Percentiles rank a stretch among this genome's conserved stretches.
These are phyloP conservation scores for Eucalyptus victrix DNA, from an alignment of 345 rosid species.

Conservation along the genomic window DNA sequence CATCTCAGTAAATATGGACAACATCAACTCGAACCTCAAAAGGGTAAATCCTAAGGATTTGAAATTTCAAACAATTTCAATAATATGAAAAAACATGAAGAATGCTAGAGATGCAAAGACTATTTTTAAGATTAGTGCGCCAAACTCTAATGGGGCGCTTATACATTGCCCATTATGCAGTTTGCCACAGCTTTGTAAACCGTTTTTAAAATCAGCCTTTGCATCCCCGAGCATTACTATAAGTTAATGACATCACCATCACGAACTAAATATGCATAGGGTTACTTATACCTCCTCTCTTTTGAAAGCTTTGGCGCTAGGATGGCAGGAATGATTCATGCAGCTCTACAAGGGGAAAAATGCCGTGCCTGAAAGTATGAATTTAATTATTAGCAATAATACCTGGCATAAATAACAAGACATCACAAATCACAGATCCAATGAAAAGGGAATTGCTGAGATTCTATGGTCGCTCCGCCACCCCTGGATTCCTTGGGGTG, in stretches of 20 bases:
- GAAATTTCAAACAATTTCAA: not conserved
- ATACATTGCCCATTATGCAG: not conserved
- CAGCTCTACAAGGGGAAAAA: conserved; percentile 90
- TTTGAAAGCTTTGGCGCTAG: conserved; percentile 90
- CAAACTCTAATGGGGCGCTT: not conserved
- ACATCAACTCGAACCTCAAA: not conserved
- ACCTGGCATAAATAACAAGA: not conserved
- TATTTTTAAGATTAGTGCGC: not conserved
- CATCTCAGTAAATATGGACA: not conserved
- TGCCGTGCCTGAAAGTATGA: conserved; percentile 52
- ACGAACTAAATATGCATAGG: not conserved
- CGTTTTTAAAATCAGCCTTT: not conserved
- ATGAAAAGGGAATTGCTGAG: no score
- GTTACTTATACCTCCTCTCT: conserved; percentile 59
- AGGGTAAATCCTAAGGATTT: not conserved
- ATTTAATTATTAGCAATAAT: not conserved
- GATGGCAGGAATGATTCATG: conserved; percentile 84
- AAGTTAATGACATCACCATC: not conserved
- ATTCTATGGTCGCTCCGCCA: no score
- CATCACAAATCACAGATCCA: no score
- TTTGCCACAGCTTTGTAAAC: not conserved
- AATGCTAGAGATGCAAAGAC: not conserved
- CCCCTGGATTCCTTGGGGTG: no score
- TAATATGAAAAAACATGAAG: not conserved
- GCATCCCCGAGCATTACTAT: not conserved